Percentiles rank a stretch among this genome's conserved stretches.
phyloP scores from a whole-genome alignment of 371 early-diverging fungal genomes.

The Mucor mucedo region DNA sequence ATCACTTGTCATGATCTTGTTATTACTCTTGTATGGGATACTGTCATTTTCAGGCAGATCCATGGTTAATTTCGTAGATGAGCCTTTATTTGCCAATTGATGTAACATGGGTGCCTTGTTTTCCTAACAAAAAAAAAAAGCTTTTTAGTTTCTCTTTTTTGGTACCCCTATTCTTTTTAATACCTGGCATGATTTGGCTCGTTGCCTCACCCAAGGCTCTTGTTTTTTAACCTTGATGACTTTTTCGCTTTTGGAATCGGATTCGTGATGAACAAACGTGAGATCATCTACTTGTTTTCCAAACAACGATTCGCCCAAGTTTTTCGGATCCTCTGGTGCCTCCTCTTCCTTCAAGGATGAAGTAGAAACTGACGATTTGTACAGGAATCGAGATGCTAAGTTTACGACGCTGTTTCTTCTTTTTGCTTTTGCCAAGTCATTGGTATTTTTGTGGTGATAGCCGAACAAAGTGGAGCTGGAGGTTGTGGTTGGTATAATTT shows the following conservation, averaged over 20 bases:
- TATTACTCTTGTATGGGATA: slow-evolving; percentile 13
- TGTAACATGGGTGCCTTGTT: slow-evolving; percentile 35
- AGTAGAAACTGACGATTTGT: not conserved
- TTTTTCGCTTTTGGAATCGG: slow-evolving; percentile 38
- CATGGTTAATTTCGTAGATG: not conserved
- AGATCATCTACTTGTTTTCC: slow-evolving; percentile 34
- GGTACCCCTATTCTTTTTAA: not conserved
- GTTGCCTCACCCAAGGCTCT: slow-evolving; percentile 33
- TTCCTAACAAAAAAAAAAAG: slow-evolving; percentile 22
- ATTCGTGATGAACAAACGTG: slow-evolving; percentile 8
- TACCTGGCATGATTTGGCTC: slow-evolving; percentile 47
- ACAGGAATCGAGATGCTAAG: slow-evolving; percentile 30
- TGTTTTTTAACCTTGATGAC: slow-evolving; percentile 14
- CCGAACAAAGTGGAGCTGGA: slow-evolving; percentile 7
- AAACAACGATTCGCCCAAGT: slow-evolving; percentile 36
- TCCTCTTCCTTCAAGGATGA: not conserved
- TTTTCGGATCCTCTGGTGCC: not conserved
- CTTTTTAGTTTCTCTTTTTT: not conserved
- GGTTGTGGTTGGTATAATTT: slow-evolving; percentile 14
- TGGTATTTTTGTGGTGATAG: not conserved
- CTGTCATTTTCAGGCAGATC: slow-evolving; percentile 9
- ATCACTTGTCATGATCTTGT: slow-evolving; percentile 10
- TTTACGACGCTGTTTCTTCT: slow-evolving; percentile 26
- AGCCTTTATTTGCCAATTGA: slow-evolving; percentile 35
- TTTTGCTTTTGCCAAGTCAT: slow-evolving; percentile 2